Evolutionary conservation across 2,329 filamentous ascomycete species (phyloP).

Genomic region (Stachybotrys echinatus): DNA sequence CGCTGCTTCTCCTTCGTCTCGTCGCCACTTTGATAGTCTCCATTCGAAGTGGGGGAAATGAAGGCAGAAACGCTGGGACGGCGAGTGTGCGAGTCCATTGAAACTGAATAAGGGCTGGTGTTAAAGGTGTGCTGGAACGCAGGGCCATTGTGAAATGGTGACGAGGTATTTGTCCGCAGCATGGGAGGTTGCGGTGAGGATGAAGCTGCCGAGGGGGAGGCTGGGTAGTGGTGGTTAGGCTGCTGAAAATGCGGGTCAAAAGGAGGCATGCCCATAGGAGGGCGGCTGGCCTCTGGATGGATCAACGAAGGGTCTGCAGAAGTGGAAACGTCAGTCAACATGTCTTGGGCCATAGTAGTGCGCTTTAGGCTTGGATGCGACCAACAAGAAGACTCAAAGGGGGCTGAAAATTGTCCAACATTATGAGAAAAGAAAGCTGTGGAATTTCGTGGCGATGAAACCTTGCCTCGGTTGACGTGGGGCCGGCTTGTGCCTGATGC

Average conservation of each 20-base stretch:
- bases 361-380: conserved; percentile 2
- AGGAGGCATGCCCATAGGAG: conserved; percentile 37
- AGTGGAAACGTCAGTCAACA: conserved; percentile 28
- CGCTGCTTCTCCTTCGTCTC: conserved; percentile 64
- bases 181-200: conserved; percentile 43
- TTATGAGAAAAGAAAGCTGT: conserved; percentile 11
- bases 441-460: conserved; percentile 12
- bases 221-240: conserved; percentile 42
- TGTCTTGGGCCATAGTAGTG: conserved; percentile 5
- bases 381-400: conserved; percentile 7
- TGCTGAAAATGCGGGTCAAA: conserved; percentile 46
- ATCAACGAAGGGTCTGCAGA: conserved; percentile 50
- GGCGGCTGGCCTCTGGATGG: conserved; percentile 47
- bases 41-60: conserved; percentile 54
- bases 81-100: conserved; percentile 42
- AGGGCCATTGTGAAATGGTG: conserved; percentile 59
- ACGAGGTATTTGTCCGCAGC: conserved; percentile 52
- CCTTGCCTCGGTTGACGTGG: conserved; percentile 8
- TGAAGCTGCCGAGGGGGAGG: conserved; percentile 58
- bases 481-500: conserved; percentile 10
- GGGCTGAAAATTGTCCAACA: conserved; percentile 16
- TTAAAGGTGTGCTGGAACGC: conserved; percentile 45
- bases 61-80: conserved; percentile 65
- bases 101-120: conserved; percentile 49
- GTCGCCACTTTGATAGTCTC: conserved; percentile 54